These are phyloP conservation scores for Arctium minus DNA, from an alignment of 129 eudicot genomes.

Conservation along the genomic window DNA sequence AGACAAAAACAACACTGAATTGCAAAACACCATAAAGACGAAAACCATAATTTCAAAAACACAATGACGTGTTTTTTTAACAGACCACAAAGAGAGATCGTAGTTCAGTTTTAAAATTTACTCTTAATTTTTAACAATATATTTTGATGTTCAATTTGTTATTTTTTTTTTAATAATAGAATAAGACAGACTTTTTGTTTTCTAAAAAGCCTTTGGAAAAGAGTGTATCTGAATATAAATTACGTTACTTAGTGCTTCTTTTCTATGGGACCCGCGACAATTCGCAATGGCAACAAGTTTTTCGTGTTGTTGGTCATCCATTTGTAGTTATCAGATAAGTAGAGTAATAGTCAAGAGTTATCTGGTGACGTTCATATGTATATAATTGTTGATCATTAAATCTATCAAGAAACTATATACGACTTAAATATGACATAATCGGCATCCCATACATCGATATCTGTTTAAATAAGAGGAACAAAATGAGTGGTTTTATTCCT, in stretches of 20 bases:
- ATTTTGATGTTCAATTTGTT: not conserved
- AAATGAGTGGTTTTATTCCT: not conserved
- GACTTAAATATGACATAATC: not conserved
- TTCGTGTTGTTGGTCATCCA: not conserved
- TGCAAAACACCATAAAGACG: no score
- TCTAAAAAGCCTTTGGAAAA: no score
- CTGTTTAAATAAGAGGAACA: not conserved
- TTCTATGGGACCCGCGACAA: not conserved
- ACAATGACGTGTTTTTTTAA: not conserved
- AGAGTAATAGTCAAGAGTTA: not conserved
- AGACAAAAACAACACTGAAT: not conserved
- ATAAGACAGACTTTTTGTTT: not conserved
- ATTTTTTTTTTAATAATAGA: not conserved
- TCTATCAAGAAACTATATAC: not conserved
- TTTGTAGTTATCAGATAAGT: not conserved
- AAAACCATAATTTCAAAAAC: not conserved
- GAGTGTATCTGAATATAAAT: not conserved
- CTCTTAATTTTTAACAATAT: not conserved
- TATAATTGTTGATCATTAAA: not conserved
- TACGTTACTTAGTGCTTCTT: not conserved
- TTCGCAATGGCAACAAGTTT: not conserved
- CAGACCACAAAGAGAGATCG: not conserved
- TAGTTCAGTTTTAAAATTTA: no score
- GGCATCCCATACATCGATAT: not conserved
- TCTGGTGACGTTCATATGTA: not conserved